Base-by-base conservation (phyloP, 805 yeast genomes). In the Myxozyma kluyveri region DNA sequence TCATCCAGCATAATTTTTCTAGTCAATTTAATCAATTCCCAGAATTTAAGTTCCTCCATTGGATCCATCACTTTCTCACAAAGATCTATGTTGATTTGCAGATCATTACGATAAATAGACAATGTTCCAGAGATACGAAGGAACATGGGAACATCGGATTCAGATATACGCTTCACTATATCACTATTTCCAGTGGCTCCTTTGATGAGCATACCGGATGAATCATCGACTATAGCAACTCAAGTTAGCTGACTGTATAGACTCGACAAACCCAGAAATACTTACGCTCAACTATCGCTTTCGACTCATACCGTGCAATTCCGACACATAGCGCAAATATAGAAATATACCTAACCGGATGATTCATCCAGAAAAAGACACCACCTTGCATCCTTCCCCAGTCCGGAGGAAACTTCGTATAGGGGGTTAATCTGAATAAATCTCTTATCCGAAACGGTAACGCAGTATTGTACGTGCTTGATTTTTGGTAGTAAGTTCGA, bases 321-420 rank as follows among this genome's bases (percentile, higher is more conserved):
- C 27, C 40, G 21, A 47, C 32, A 35, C 57, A 53, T 6, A 48
- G 21, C 2, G 52, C 58, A 6, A 44, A 31, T 14, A 49, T 27
- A 14, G 21, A 27, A 17, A 54, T 47, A n/a, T 31, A 12, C 23
- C 24, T 45, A 17, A 54, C 43, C 19, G 58, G 56, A 50, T 48
- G 54, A 36, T 54, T 54, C 21, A 41, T 45, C 58, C 58, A 54
- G 21, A 46, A 54, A 29, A 14, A 47, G 33, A 29, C 14, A 9
- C 33, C 33, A 14, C 33, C 12, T 14, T 29, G 33, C 12, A 29
- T 29, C 33, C 33, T 9, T 29, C n/a, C n/a, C n/a, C n/a, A n/a
- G n/a, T n/a, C n/a, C n/a, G n/a, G n/a, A n/a, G n/a, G n/a, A 29
- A 29, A 29, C 33, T 29, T 29, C 14, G 33, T 14, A 29, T 29